phyloP scores from a whole-genome alignment of 2,329 filamentous ascomycete genomes.

The Exophiala calicioides region DNA sequence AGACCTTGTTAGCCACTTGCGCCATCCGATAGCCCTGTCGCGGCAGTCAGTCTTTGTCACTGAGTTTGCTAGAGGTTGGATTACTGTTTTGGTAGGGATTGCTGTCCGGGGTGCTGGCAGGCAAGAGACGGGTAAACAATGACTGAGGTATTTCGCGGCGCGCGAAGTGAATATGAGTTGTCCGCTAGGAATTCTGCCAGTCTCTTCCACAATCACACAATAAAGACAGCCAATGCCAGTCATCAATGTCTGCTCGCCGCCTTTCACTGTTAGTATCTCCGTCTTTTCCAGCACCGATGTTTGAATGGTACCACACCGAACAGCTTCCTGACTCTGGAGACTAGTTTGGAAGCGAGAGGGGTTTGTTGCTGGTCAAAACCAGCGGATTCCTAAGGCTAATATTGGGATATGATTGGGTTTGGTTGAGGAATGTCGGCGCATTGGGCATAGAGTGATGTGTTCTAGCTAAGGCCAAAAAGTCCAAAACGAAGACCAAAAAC shows the following conservation, averaged over 20 bases:
- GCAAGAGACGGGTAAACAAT: too few species aligned
- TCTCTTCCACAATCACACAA: background rate
- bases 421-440: conserved; percentile 25
- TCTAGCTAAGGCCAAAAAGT: conserved; percentile 26
- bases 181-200: background rate
- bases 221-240: too few species aligned
- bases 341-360: conserved; percentile 2
- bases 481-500: conserved; percentile 19
- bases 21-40: conserved; percentile 4
- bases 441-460: conserved; percentile 18
- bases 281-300: too few species aligned
- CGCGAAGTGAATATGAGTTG: background rate
- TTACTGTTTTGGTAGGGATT: too few species aligned
- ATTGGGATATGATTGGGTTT: conserved; percentile 21
- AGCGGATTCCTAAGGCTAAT: conserved; percentile 7
- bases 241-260: too few species aligned
- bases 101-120: background rate
- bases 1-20: background rate
- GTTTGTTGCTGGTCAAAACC: conserved; percentile 18
- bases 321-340: too few species aligned
- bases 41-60: too few species aligned
- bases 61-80: too few species aligned
- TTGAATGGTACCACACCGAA: too few species aligned
- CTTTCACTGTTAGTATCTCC: too few species aligned
- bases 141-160: background rate